A percentile compares a stretch with the other conserved stretches of the same genome.
phyloP scores from a whole-genome alignment of 1,139 yeast genomes.

The Yamadazyma aaseri region DNA sequence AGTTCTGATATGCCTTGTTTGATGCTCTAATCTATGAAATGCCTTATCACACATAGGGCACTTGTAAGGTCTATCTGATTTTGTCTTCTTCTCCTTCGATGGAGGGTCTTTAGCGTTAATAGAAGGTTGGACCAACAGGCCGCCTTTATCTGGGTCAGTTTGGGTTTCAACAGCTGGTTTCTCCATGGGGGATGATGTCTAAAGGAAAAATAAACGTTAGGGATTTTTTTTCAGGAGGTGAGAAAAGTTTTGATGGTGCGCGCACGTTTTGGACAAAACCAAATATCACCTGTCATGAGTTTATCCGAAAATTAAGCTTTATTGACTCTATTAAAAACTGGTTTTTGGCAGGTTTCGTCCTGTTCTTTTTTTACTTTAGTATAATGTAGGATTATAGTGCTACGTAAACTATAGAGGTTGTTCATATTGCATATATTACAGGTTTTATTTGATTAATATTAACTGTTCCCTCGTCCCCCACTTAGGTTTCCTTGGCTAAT shows the following conservation, averaged over 20 bases:
- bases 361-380: too few species aligned
- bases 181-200: neutral
- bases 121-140: too few species aligned
- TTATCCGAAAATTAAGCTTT: constrained; percentile 1
- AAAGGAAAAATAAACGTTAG: neutral
- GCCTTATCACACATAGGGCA: constrained; percentile 64
- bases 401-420: too few species aligned
- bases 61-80: constrained; percentile 47
- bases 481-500: too few species aligned
- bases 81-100: constrained; percentile 7
- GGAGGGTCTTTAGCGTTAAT: neutral
- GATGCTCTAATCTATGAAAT: constrained; percentile 64
- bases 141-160: too few species aligned
- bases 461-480: too few species aligned
- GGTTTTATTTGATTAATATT: too few species aligned
- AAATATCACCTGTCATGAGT: constrained; percentile 1
- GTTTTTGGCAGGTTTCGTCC: too few species aligned
- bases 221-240: constrained; percentile 1
- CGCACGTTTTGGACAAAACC: neutral
- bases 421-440: too few species aligned
- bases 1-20: constrained; percentile 68
- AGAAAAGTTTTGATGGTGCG: constrained; percentile 1
- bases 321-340: too few species aligned
- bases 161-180: too few species aligned
- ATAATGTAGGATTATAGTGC: too few species aligned